Conservation (phyloP, 2,329 filamentous ascomycete species). For the Trichoderma brevicompactum region DNA sequence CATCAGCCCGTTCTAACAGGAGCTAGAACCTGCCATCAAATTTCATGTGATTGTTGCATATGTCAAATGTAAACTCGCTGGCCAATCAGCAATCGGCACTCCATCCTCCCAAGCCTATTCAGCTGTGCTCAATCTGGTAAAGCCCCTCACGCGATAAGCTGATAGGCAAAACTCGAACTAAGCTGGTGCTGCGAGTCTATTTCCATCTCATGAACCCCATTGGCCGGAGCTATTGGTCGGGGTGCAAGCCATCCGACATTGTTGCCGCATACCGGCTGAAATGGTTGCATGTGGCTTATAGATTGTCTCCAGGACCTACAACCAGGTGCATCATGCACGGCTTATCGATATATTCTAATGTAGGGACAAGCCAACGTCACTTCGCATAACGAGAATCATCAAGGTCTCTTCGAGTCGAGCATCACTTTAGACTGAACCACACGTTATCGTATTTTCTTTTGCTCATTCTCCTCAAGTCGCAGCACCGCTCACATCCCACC, state of each 20-base stretch:
- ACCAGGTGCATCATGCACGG: neutral
- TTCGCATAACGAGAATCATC: neutral
- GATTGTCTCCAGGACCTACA: neutral
- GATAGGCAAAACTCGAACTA: constrained; percentile 22
- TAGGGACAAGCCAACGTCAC: neutral
- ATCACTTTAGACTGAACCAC: neutral
- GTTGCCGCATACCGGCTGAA: constrained; percentile 17
- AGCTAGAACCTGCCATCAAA: constrained; percentile 5
- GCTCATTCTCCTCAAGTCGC: constrained; percentile 13
- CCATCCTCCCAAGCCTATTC: neutral
- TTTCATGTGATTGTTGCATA: constrained; percentile 22
- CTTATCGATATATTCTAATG: constrained; percentile 7
- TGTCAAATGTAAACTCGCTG: neutral
- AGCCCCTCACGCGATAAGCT: constrained; percentile 14
- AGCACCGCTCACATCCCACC: neutral
- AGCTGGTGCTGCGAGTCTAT: constrained; percentile 24
- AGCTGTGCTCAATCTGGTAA: neutral
- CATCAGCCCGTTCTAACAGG: neutral
- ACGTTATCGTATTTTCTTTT: constrained; percentile 21
- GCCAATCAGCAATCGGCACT: neutral
- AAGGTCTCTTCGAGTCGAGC: neutral
- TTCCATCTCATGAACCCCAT: constrained; percentile 1
- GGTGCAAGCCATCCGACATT: neutral
- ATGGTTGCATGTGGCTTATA: constrained; percentile 13
- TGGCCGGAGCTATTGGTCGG: neutral